These are phyloP conservation scores for Sphaerostilbella broomeana DNA, from an alignment of 2,329 filamentous ascomycete species.

Conservation along the genomic window DNA sequence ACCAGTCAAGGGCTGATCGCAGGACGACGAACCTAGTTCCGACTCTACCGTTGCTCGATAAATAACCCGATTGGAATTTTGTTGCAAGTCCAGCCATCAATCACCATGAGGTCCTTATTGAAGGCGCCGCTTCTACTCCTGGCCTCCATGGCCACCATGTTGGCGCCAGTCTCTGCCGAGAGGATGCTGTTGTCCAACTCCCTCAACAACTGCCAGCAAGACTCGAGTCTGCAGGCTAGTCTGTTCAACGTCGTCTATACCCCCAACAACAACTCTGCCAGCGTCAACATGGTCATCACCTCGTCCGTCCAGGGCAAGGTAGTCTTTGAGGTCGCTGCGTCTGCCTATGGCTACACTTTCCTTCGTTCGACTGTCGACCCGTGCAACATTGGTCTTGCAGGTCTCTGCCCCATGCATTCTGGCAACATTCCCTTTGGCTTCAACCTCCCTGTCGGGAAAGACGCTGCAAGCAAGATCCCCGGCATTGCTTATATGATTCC, in stretches of 20 bases:
- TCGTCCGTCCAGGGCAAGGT: slow-evolving; percentile 80
- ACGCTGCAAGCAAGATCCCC: slow-evolving; percentile 61
- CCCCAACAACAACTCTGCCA: slow-evolving; percentile 64
- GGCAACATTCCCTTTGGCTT: slow-evolving; percentile 72
- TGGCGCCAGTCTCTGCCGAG: slow-evolving; percentile 45
- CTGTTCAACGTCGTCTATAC: slow-evolving; percentile 82
- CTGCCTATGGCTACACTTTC: slow-evolving; percentile 76
- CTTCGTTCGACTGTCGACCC: slow-evolving; percentile 65
- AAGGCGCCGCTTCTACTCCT: slow-evolving; percentile 40
- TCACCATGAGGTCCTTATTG: slow-evolving; percentile 42
- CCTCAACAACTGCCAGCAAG: slow-evolving; percentile 74
- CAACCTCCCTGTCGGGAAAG: slow-evolving; percentile 52
- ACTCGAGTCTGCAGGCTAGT: slow-evolving; percentile 80
- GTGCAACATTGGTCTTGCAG: slow-evolving; percentile 61
- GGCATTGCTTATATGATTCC: slow-evolving; percentile 83
- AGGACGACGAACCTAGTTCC: not conserved
- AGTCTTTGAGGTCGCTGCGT: slow-evolving; percentile 65
- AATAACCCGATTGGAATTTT: not conserved
- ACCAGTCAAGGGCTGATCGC: slow-evolving; percentile 1
- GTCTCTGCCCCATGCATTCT: slow-evolving; percentile 86
- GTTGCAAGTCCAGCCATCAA: not conserved
- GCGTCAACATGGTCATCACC: slow-evolving; percentile 70
- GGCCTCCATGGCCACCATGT: slow-evolving; percentile 37
- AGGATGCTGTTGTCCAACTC: slow-evolving; percentile 74
- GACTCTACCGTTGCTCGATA: not conserved